Conservation (phyloP, 2,329 filamentous ascomycete species). For the Tympanopsis confertula region DNA sequence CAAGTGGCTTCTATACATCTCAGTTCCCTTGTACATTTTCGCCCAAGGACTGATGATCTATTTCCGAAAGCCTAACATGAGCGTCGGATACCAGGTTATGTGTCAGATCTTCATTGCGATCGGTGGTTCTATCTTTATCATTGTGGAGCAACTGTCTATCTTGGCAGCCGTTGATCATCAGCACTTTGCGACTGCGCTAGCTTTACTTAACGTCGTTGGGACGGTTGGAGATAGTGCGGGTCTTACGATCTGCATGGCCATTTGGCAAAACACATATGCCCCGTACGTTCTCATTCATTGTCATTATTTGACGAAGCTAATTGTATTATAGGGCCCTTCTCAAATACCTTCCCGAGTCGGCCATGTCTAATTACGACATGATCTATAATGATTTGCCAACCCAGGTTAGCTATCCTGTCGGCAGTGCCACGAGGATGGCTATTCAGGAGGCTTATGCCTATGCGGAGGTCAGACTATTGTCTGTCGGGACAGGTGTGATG, state of each 20-base stretch:
- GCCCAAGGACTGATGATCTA: slow-evolving; percentile 27
- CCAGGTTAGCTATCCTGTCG: slow-evolving; percentile 36
- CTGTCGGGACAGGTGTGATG: slow-evolving; percentile 20
- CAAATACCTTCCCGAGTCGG: slow-evolving; percentile 32
- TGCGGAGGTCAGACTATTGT: slow-evolving; percentile 34
- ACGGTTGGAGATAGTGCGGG: slow-evolving; percentile 19
- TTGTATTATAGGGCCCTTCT: slow-evolving; percentile 27
- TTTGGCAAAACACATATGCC: slow-evolving; percentile 24
- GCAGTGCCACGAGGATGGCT: slow-evolving; percentile 28
- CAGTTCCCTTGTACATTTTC: slow-evolving; percentile 19
- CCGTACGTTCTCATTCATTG: too few relatives aligned
- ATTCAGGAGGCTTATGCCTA: slow-evolving; percentile 48
- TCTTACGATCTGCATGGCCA: slow-evolving; percentile 15
- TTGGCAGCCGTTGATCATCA: slow-evolving; percentile 18
- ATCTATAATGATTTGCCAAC: slow-evolving; percentile 41
- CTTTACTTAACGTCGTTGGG: slow-evolving; percentile 13
- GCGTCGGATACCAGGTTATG: slow-evolving; percentile 23
- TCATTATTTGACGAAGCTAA: too few relatives aligned
- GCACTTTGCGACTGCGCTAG: slow-evolving; percentile 16
- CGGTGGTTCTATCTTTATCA: slow-evolving; percentile 39
- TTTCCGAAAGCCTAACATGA: slow-evolving; percentile 21
- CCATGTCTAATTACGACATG: slow-evolving; percentile 20
- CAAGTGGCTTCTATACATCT: slow-evolving; percentile 2
- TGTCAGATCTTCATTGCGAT: slow-evolving; percentile 32
- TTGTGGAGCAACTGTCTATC: slow-evolving; percentile 25